Evolutionary conservation across 73 alveolate species (phyloP).

Genomic region (Paramecium caudatum): DNA sequence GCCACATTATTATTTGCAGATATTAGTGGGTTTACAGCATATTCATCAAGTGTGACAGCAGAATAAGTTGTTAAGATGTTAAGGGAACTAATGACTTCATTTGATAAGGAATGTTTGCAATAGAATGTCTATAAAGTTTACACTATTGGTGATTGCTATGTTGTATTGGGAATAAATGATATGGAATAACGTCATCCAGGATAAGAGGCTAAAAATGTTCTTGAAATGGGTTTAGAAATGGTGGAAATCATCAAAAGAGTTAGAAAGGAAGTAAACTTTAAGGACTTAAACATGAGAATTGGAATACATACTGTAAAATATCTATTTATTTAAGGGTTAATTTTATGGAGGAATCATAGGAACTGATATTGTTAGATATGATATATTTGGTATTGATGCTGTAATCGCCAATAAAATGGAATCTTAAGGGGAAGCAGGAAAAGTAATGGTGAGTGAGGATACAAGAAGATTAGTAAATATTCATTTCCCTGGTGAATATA

Average conservation of each 20-base stretch:
- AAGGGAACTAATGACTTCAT: conserved; percentile 56
- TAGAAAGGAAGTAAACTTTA: conserved; percentile 50
- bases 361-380: conserved; percentile 77
- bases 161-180: conserved; percentile 73
- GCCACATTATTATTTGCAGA: conserved; percentile 93
- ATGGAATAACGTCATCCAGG: conserved; percentile 73
- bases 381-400: conserved; percentile 73
- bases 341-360: conserved; percentile 75
- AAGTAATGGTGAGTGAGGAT: conserved; percentile 75
- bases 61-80: conserved; percentile 89
- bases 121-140: conserved; percentile 73
- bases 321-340: conserved; percentile 44
- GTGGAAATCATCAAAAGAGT: conserved; percentile 60
- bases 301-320: conserved; percentile 69
- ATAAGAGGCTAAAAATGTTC: conserved; percentile 69
- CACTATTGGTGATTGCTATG: conserved; percentile 79
- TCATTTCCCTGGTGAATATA: conserved; percentile 68
- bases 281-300: conserved; percentile 73
- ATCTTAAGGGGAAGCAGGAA: conserved; percentile 76
- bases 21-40: conserved; percentile 89
- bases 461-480: conserved; percentile 62
- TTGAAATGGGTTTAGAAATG: conserved; percentile 74
- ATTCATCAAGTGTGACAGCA: conserved; percentile 86
- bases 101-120: conserved; percentile 75
- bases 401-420: conserved; percentile 77